These are phyloP conservation scores for Diospyros kaki DNA, from an alignment of 148 eudicot genomes.

Conservation along the genomic window DNA sequence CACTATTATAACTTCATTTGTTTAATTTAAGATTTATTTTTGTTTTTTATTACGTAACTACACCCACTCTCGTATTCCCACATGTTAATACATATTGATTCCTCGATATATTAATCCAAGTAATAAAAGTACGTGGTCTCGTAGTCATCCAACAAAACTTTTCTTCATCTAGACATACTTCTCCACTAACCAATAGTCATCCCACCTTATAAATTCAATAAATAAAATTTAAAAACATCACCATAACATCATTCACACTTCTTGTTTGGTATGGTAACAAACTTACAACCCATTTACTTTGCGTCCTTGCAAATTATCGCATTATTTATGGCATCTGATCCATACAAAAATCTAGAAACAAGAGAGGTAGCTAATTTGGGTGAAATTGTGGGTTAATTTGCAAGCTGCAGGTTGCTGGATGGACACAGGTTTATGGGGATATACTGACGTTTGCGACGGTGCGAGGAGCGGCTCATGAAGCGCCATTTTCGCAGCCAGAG, in stretches of 20 bases:
- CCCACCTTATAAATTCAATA: background rate
- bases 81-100: no score
- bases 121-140: no score
- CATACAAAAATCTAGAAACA: background rate
- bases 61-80: no score
- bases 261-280: no score
- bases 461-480: constrained; percentile 44
- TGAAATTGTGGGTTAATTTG: background rate
- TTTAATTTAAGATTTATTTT: no score
- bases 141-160: no score
- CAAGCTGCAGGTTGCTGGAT: constrained; percentile 35
- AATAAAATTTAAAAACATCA: background rate
- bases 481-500: constrained; percentile 39
- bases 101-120: no score
- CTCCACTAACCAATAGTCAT: no score
- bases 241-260: no score
- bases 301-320: background rate
- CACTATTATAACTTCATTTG: no score
- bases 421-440: constrained; percentile 34
- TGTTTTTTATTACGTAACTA: no score
- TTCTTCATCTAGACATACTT: no score
- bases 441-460: constrained; percentile 36
- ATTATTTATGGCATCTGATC: background rate
- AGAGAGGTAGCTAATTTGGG: background rate
- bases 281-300: background rate